Evolutionary conservation across 768 basidiomycete species (phyloP).

Genomic region (Aureoboletus auriporus): DNA sequence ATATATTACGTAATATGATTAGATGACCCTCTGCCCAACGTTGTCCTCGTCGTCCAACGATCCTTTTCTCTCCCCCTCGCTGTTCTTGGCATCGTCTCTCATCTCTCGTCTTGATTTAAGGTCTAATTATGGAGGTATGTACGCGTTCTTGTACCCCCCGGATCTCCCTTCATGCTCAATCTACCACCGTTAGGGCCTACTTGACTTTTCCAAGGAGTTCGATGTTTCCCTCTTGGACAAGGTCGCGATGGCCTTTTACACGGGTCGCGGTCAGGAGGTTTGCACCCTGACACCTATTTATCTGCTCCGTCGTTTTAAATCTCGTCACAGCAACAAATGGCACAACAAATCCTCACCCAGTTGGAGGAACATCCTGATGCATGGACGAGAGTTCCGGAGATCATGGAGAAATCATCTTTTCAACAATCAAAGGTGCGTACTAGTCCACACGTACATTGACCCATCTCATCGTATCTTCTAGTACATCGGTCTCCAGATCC

Average conservation of each 20-base stretch:
- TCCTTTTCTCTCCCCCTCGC: constrained; percentile 7
- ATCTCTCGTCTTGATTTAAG: constrained; percentile 4
- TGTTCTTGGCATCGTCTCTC: constrained; percentile 7
- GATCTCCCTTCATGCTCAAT: constrained; percentile 7
- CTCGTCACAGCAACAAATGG: constrained; percentile 78
- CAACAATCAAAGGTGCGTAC: constrained; percentile 75
- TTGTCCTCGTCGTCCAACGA: constrained; percentile 18
- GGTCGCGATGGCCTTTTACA: constrained; percentile 90
- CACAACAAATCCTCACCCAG: constrained; percentile 91
- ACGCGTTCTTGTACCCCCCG: not conserved
- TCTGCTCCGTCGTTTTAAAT: constrained; percentile 3
- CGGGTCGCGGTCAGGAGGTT: constrained; percentile 81
- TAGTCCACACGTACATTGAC: not conserved
- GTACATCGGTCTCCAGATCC: constrained; percentile 96
- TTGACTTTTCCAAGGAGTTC: constrained; percentile 92
- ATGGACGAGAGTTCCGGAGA: constrained; percentile 95
- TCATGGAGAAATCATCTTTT: constrained; percentile 80
- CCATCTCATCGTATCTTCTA: constrained; percentile 31
- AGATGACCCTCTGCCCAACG: constrained; percentile 36
- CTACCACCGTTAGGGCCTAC: constrained; percentile 55
- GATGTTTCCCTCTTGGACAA: constrained; percentile 91
- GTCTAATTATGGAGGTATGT: constrained; percentile 35
- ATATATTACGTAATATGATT: constrained; percentile 32
- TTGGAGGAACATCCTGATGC: constrained; percentile 95
- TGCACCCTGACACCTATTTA: constrained; percentile 19